phyloP scores from a whole-genome alignment of 371 early-diverging fungal genomes.

The Mortierella sp. region DNA sequence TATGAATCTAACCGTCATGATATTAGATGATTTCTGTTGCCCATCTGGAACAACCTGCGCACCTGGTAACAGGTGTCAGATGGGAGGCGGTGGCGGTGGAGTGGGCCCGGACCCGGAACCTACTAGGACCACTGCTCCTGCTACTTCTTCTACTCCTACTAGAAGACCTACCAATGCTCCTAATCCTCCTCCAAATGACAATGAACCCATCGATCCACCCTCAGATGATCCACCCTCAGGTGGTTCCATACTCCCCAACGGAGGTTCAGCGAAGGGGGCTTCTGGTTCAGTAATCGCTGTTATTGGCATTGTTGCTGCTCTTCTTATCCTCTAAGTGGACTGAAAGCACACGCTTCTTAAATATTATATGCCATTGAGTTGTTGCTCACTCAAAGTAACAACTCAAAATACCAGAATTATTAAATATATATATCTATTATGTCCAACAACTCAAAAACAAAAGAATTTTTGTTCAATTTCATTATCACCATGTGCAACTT shows the following conservation, averaged over 20 bases:
- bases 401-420: too few species aligned
- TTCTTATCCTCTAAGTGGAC: neutral
- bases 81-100: neutral
- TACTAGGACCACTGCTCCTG: too few species aligned
- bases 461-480: too few species aligned
- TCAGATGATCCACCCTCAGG: neutral
- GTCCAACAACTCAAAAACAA: too few species aligned
- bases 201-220: neutral
- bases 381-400: neutral
- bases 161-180: neutral
- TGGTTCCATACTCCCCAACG: neutral
- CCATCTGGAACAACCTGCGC: slow-evolving; percentile 1
- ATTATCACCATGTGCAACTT: too few species aligned
- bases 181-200: neutral
- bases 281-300: slow-evolving; percentile 6
- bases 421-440: too few species aligned
- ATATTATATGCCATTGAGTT: neutral
- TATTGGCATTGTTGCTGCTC: slow-evolving; percentile 2
- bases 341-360: neutral
- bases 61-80: neutral
- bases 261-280: neutral
- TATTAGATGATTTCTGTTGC: slow-evolving; percentile 13
- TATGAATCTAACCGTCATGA: neutral
- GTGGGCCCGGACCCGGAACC: slow-evolving; percentile 1
- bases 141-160: neutral